Evolutionary conservation across 1,284 basidiomycete species (phyloP).

Genomic region (Cutaneotrichosporon daszewskae): DNA sequence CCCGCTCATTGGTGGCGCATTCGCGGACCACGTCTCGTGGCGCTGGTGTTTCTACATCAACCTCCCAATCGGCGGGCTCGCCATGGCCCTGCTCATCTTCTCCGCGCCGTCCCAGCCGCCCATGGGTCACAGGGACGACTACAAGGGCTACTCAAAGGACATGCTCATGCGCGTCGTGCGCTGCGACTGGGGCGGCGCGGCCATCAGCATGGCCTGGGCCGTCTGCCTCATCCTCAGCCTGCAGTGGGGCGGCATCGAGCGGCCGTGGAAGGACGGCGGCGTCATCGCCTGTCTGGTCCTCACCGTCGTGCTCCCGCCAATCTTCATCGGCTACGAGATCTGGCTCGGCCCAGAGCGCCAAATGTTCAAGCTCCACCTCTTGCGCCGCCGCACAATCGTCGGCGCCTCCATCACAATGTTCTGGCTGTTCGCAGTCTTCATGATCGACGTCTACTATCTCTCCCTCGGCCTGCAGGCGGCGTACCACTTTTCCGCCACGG

Average conservation of each 20-base stretch:
- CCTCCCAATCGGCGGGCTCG: constrained; percentile 36
- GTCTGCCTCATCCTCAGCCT: constrained; percentile 36
- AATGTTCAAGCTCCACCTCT: constrained; percentile 46
- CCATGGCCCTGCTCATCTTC: constrained; percentile 29
- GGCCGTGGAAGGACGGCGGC: constrained; percentile 40
- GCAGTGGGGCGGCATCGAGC: constrained; percentile 44
- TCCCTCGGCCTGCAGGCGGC: constrained; percentile 40
- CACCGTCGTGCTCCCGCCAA: constrained; percentile 32
- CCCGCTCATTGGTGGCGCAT: constrained; percentile 49
- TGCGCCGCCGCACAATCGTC: constrained; percentile 40
- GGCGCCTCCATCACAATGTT: constrained; percentile 3
- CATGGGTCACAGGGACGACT: constrained; percentile 31
- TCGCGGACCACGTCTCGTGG: constrained; percentile 48
- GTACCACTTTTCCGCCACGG: constrained; percentile 41
- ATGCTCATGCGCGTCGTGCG: constrained; percentile 32
- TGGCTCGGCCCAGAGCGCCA: constrained; percentile 39
- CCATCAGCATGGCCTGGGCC: constrained; percentile 38
- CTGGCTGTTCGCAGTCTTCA: constrained; percentile 38
- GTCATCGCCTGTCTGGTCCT: constrained; percentile 47
- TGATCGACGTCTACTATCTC: constrained; percentile 42
- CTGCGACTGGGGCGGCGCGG: constrained; percentile 43
- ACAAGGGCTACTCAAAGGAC: constrained; percentile 36
- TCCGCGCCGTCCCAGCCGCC: constrained; percentile 32
- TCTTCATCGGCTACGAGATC: constrained; percentile 43
- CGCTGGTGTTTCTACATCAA: constrained; percentile 47